These are phyloP conservation scores for Wickerhamiella infanticola DNA, from an alignment of 1,139 yeast species.

Conservation along the genomic window DNA sequence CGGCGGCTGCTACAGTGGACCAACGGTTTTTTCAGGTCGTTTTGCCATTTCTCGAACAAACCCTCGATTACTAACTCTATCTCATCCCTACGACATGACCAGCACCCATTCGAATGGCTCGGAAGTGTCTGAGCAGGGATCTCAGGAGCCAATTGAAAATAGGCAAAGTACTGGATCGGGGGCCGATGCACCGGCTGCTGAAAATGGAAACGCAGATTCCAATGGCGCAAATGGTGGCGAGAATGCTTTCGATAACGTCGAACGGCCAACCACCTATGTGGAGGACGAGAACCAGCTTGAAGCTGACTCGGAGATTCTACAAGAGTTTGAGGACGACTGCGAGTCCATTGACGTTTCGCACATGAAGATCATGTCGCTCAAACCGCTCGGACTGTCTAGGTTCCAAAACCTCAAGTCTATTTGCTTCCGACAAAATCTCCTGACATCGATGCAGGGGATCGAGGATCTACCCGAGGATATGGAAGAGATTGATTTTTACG, in stretches of 20 bases:
- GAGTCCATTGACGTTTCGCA: slow-evolving; percentile 66
- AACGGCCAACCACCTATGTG: slow-evolving; percentile 5
- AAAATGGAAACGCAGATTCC: no score
- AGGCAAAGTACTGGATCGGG: no score
- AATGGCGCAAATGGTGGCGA: background rate
- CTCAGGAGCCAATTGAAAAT: no score
- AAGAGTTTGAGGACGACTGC: slow-evolving; percentile 44
- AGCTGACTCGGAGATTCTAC: slow-evolving; percentile 38
- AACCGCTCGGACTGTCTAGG: slow-evolving; percentile 45
- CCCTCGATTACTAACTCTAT: no score
- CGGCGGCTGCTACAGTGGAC: no score
- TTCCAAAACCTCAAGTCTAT: slow-evolving; percentile 44
- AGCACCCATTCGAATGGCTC: no score
- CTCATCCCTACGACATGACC: no score
- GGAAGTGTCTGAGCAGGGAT: no score
- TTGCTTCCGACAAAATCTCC: slow-evolving; percentile 71
- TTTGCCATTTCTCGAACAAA: no score
- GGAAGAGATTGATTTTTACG: slow-evolving; percentile 78
- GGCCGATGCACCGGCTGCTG: no score
- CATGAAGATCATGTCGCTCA: slow-evolving; percentile 53
- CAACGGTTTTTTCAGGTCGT: no score
- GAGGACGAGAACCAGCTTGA: slow-evolving; percentile 12
- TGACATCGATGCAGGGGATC: slow-evolving; percentile 57
- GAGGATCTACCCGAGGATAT: slow-evolving; percentile 44
- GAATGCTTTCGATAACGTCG: background rate